Evolutionary conservation across 2,329 filamentous ascomycete genomes (phyloP).

Genomic region (Zasmidium cellare): DNA sequence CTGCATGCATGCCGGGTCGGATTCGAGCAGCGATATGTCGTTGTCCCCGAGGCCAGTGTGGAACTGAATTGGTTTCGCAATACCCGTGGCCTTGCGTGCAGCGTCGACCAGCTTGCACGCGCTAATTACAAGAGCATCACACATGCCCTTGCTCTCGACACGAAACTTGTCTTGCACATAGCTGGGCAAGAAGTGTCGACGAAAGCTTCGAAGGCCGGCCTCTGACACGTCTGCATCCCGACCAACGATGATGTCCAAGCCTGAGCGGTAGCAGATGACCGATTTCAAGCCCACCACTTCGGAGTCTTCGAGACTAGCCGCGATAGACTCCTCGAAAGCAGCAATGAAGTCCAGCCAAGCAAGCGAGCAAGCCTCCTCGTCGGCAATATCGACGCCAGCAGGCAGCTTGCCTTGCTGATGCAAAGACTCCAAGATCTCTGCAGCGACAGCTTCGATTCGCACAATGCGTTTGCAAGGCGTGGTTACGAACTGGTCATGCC

Average conservation of each 20-base stretch:
- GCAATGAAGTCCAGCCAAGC: conserved; percentile 48
- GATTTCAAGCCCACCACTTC: conserved; percentile 80
- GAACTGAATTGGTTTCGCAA: conserved; percentile 75
- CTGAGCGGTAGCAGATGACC: conserved; percentile 78
- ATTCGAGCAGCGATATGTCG: conserved; percentile 67
- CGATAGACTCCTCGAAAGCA: conserved; percentile 56
- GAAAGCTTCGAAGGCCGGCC: conserved; percentile 37
- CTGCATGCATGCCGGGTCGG: conserved; percentile 76
- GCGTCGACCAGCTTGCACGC: conserved; percentile 59
- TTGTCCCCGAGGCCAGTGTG: conserved; percentile 82
- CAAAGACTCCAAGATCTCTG: conserved; percentile 57
- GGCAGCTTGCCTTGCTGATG: conserved; percentile 32
- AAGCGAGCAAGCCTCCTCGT: conserved; percentile 31
- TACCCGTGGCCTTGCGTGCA: conserved; percentile 41
- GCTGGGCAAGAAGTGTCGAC: conserved; percentile 41
- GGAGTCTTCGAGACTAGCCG: conserved; percentile 60
- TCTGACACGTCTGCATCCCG: conserved; percentile 39
- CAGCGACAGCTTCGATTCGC: conserved; percentile 72
- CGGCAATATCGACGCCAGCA: conserved; percentile 28
- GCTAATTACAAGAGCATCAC: conserved; percentile 67
- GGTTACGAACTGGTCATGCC: conserved; percentile 66
- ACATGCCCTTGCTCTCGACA: conserved; percentile 65
- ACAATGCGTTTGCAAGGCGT: conserved; percentile 71
- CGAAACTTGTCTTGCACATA: conserved; percentile 46
- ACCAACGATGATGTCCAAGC: conserved; percentile 62